Evolutionary conservation across 352 stramenopile genomes (phyloP).

Genomic region (Phytophthora capsici): DNA sequence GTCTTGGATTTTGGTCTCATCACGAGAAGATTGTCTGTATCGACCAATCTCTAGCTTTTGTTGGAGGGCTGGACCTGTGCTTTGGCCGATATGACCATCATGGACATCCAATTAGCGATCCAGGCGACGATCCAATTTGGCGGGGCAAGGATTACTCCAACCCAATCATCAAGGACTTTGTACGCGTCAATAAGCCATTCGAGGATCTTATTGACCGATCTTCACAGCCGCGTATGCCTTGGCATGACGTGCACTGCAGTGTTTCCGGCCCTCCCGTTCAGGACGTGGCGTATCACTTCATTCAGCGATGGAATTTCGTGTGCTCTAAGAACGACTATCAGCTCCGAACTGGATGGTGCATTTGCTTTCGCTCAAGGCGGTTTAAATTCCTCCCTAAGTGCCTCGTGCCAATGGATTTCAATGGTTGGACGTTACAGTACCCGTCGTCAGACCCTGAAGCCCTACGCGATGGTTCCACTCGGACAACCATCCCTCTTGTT

Average conservation of each 20-base stretch:
- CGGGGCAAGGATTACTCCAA: conserved; percentile 91
- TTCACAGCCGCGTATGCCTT: conserved; percentile 86
- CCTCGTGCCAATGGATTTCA: conserved; percentile 88
- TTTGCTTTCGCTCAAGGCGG: conserved; percentile 81
- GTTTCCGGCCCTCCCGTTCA: conserved; percentile 81
- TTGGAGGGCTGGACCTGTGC: conserved; percentile 88
- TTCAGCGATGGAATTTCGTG: conserved; percentile 93
- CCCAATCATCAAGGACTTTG: conserved; percentile 91
- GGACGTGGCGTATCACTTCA: conserved; percentile 91
- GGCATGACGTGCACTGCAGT: conserved; percentile 90
- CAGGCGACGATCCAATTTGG: conserved; percentile 70
- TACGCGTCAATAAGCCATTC: conserved; percentile 84
- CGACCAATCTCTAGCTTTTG: conserved; percentile 85
- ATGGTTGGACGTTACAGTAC: conserved; percentile 79
- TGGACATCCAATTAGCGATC: conserved; percentile 77
- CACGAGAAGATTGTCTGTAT: conserved; percentile 95
- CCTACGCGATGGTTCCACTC: conserved; percentile 37
- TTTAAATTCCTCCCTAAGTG: conserved; percentile 89
- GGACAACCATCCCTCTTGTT: conserved; percentile 53
- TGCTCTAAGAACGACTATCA: conserved; percentile 91
- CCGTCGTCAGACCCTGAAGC: conserved; percentile 62
- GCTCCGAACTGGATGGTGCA: conserved; percentile 86
- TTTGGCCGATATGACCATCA: conserved; percentile 90
- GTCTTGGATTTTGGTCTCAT: conserved; percentile 92
- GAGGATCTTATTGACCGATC: conserved; percentile 85